A percentile compares a stretch with the other conserved stretches of the same genome.
These are phyloP conservation scores for Pichia sp. DNA, from an alignment of 1,139 yeast genomes.

Conservation along the genomic window DNA sequence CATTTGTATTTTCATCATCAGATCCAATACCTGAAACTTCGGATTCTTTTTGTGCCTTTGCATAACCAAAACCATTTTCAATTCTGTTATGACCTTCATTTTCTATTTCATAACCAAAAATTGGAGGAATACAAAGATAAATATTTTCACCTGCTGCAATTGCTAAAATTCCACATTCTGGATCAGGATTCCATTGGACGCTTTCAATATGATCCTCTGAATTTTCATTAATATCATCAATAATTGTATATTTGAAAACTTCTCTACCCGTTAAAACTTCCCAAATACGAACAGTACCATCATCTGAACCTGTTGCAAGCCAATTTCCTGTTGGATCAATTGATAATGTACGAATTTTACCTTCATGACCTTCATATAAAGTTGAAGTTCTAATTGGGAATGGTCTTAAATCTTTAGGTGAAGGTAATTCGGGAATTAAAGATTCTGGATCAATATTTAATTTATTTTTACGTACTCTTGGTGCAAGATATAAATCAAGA, in stretches of 20 bases:
- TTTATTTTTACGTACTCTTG: slow-evolving; percentile 89
- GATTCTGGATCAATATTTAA: slow-evolving; percentile 95
- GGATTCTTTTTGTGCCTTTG: slow-evolving; percentile 58
- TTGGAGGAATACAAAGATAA: slow-evolving; percentile 78
- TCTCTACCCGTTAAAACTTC: slow-evolving; percentile 94
- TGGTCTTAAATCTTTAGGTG: slow-evolving; percentile 96
- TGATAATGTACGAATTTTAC: slow-evolving; percentile 73
- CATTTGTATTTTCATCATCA: slow-evolving; percentile 29
- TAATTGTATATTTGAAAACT: slow-evolving; percentile 59
- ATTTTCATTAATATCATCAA: slow-evolving; percentile 43
- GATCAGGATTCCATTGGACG: slow-evolving; percentile 87
- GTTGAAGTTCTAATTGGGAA: slow-evolving; percentile 94
- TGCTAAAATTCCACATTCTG: slow-evolving; percentile 68
- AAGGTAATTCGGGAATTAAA: slow-evolving; percentile 90
- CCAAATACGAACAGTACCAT: slow-evolving; percentile 94
- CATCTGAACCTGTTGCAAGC: slow-evolving; percentile 98
- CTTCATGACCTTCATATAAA: slow-evolving; percentile 74
- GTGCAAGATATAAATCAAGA: slow-evolving; percentile 89
- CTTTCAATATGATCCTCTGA: slow-evolving; percentile 73
- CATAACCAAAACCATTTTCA: slow-evolving; percentile 92
- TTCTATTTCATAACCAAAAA: slow-evolving; percentile 84
- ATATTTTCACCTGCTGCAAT: slow-evolving; percentile 79
- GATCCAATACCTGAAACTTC: slow-evolving; percentile 39
- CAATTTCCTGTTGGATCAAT: slow-evolving; percentile 89
- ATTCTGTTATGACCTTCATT: slow-evolving; percentile 71